Base-by-base conservation (phyloP, 768 basidiomycete genomes). In the Auriscalpium vulgare region DNA sequence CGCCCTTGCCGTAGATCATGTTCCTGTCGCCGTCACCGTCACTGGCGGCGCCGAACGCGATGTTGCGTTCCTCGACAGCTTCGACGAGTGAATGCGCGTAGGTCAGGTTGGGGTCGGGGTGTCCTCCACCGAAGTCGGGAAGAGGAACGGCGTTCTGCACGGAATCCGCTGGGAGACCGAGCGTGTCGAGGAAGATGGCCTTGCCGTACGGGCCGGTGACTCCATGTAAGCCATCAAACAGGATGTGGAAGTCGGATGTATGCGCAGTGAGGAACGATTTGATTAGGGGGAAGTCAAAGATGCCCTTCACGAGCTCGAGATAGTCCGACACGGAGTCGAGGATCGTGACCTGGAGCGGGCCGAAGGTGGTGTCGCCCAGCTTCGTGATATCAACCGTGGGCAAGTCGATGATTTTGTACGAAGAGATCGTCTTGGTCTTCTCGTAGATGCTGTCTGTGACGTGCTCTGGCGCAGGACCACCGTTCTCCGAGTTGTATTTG, bases 1-100 rank as follows among this genome's bases (percentile, higher is more conserved):
- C 97, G 59, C 89, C 88, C 69, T 89, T 88, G 63, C 97, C 97
- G 71, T 99, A 99, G 68, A 99, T 98, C 97, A 99, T 98, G 78
- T 99, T 98, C 60, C 97, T 76, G 71, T 98, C 97, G 43, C 97
- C 95, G 64, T 98, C 97, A 34, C 97, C 97, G 68, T 99, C 97
- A 59, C 87, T 90, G 8, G 97, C 97, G 36, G 97, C 97, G 54
- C 97, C 97, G 64, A 99, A 98, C 46, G 82, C 78, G 62, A 98
- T 94, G 56, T 83, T 77, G 43, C 88, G 77, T 67, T 78, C 76
- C 74, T 99, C 97, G 46, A 99, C 97, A 16, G 76, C 86, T 58
- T 95, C 89, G 38, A 99, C 97, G 51, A 99, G 87, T 13, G 84
- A 78, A 73, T 94, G 91, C 1, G 97, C 97, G 71, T 98, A 99